phyloP scores from a whole-genome alignment of 192 early-diverging fungal species.

The Rhizoclosmatium sp. region DNA sequence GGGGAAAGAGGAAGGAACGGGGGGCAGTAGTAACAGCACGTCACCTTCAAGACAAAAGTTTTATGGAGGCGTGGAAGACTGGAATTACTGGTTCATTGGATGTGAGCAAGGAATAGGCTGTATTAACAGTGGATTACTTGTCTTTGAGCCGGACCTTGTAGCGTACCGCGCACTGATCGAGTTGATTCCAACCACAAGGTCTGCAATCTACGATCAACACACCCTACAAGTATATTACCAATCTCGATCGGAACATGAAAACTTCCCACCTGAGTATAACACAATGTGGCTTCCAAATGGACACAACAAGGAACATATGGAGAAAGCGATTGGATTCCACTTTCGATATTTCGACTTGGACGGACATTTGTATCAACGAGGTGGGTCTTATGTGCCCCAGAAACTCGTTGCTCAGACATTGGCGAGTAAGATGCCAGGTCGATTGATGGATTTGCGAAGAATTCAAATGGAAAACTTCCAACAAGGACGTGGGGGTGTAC shows the following conservation, averaged over 20 bases:
- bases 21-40: too few relatives aligned
- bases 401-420: too few relatives aligned
- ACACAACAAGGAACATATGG: not conserved
- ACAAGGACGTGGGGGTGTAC: not conserved
- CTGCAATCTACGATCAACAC: constrained; percentile 1
- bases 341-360: not conserved
- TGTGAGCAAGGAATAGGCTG: not conserved
- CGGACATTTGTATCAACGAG: too few relatives aligned
- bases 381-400: too few relatives aligned
- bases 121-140: not conserved
- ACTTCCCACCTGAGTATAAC: constrained; percentile 2
- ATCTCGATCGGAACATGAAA: too few relatives aligned
- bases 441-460: constrained; percentile 3
- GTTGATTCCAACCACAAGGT: not conserved
- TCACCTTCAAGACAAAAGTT: not conserved
- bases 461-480: not conserved
- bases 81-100: not conserved
- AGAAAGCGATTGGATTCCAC: constrained; percentile 5
- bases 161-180: not conserved
- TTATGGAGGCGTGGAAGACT: constrained; percentile 1
- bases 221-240: not conserved
- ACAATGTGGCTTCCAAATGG: constrained; percentile 3
- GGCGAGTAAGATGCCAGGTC: too few relatives aligned
- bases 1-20: too few relatives aligned
- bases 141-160: not conserved